Evolutionary conservation across 164 flowering plant species (phyloP), one percentile per base, ranked within the genome.

Genomic region (Magnolia sinica): DNA sequence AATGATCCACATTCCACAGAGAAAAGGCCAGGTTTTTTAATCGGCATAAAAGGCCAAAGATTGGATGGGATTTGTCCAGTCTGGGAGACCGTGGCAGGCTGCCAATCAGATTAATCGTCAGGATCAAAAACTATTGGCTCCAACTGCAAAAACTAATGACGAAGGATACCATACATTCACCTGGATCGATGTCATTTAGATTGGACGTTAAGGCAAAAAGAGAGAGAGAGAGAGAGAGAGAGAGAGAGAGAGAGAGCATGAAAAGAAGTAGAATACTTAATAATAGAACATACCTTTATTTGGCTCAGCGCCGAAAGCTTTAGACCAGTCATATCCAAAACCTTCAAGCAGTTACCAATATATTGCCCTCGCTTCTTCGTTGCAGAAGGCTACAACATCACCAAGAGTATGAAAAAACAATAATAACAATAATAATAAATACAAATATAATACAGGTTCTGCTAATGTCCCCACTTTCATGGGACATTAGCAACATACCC

Each of bases 301-400:
- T 92, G 96, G 83, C 86, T 94, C 74, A 96, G 75, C 31, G 95
- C 92, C 27, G 99, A 96, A 82, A 96, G 88, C 84, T 86, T 96
- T 59, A 96, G 85, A 71, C 98, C 97, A 81, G 97, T 90, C 99
- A 96, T 96, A 79, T 96, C 99, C 88, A 96, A 84, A 83, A 96
- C 84, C 83, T 96, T 96, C 58, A 96, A 51, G 78, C 99, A 92
- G 13, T 92, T 94, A 73, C 90, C 80, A 76, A 96, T 90, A 80
- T 86, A 77, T 24, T 89, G 82, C 31, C 95, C 97, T 77, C 74
- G 74, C 85, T 89, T 88, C 81, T 87, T 80, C 74, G 98, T 83
- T 49, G 92, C 94, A 49, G 82, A 37, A 76, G 99, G 99, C 98
- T 96, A 77, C 58, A 85, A 71, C 31, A 82, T 64, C 81, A 75